Conservation (phyloP, 129 eudicot genomes). For the Scalesia atractyloides region DNA sequence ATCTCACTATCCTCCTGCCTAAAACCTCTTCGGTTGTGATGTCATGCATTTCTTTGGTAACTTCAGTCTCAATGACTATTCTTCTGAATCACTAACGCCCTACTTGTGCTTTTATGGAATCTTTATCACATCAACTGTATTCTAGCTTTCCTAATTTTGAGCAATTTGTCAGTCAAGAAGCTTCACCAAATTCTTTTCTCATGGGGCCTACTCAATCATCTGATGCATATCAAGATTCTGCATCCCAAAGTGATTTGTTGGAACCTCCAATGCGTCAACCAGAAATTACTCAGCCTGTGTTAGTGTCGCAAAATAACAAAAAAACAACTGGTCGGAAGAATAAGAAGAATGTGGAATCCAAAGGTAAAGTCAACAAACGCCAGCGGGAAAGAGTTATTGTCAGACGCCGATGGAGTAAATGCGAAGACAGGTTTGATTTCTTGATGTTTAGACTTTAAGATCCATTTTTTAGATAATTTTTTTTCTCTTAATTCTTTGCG, state of each 20-base stretch:
- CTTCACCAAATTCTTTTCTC: not conserved
- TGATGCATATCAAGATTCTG: slow-evolving; percentile 36
- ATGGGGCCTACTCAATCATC: slow-evolving; percentile 19
- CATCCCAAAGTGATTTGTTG: not conserved
- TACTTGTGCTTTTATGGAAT: slow-evolving; percentile 24
- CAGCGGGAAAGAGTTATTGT: slow-evolving; percentile 5
- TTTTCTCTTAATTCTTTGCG: not conserved
- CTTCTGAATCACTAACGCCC: slow-evolving; percentile 22
- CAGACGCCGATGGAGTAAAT: slow-evolving; percentile 48
- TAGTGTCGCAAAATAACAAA: slow-evolving; percentile 11
- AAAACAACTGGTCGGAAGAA: not conserved
- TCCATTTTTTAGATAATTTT: not conserved
- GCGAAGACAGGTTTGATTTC: slow-evolving; percentile 43
- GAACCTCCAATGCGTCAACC: slow-evolving; percentile 14
- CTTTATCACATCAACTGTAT: slow-evolving; percentile 16
- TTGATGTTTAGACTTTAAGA: not conserved
- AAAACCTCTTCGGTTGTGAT: slow-evolving; percentile 11
- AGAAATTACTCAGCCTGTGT: not conserved
- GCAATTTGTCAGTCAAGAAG: slow-evolving; percentile 16
- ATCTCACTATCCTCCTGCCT: slow-evolving; percentile 22
- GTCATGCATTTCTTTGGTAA: slow-evolving; percentile 30
- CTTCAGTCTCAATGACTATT: slow-evolving; percentile 13
- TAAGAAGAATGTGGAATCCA: slow-evolving; percentile 17
- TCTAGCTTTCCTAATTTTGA: not conserved
- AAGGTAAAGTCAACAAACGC: slow-evolving; percentile 19